phyloP scores from a whole-genome alignment of 2,329 filamentous ascomycete genomes.

The Anisogramma anomala region DNA sequence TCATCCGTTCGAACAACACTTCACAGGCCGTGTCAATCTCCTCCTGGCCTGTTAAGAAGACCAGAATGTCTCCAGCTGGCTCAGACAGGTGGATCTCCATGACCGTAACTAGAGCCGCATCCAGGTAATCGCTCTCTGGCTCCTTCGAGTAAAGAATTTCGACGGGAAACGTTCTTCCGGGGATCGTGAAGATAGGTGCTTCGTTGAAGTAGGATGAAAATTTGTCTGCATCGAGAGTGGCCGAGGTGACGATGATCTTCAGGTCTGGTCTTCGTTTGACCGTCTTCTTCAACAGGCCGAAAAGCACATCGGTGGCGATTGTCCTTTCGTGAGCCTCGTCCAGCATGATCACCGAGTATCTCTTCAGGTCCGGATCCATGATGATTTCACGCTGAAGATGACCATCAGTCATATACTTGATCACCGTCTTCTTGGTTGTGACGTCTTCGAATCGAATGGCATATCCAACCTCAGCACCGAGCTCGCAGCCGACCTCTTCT shows the following conservation, averaged over 20 bases:
- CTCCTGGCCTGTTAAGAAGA: conserved; percentile 94
- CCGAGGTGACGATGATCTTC: conserved; percentile 92
- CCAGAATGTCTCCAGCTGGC: conserved; percentile 82
- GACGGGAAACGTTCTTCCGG: conserved; percentile 87
- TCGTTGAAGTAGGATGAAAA: conserved; percentile 95
- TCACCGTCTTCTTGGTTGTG: conserved; percentile 75
- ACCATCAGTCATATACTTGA: conserved; percentile 99
- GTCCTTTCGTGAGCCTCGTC: conserved; percentile 97
- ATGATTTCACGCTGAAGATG: conserved; percentile 95
- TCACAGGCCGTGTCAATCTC: conserved; percentile 95
- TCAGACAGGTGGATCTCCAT: conserved; percentile 98
- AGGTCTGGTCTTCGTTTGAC: conserved; percentile 74
- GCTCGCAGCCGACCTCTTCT: conserved; percentile 83
- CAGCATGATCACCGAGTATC: conserved; percentile 94
- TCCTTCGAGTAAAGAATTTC: conserved; percentile 93
- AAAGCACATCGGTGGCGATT: conserved; percentile 89
- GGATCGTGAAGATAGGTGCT: conserved; percentile 93
- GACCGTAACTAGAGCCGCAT: conserved; percentile 85
- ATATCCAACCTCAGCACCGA: conserved; percentile 91
- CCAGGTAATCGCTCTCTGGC: conserved; percentile 90
- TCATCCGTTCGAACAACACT: conserved; percentile 90
- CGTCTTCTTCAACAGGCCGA: conserved; percentile 88
- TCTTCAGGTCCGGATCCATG: conserved; percentile 74
- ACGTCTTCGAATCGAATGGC: conserved; percentile 96
- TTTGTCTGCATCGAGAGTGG: conserved; percentile 92